These are phyloP conservation scores for Russula compacta DNA, from an alignment of 768 basidiomycete species.

Conservation along the genomic window DNA sequence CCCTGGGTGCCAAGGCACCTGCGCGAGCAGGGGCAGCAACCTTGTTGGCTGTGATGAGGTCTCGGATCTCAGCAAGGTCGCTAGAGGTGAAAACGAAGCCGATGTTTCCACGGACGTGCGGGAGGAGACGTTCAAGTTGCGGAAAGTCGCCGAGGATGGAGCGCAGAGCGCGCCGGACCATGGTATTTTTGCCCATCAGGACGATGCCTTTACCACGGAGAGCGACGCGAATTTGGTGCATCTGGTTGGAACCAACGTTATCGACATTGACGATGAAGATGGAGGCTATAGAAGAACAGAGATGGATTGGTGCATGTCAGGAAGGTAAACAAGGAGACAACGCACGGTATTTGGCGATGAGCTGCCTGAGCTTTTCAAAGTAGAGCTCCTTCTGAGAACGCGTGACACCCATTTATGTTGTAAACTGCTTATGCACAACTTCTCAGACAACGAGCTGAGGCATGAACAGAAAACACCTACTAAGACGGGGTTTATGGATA, in stretches of 20 bases:
- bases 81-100: conserved; percentile 94
- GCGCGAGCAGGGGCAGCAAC: conserved; percentile 98
- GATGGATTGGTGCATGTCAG: not conserved
- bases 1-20: conserved; percentile 88
- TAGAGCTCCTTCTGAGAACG: conserved; percentile 86
- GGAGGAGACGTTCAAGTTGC: conserved; percentile 93
- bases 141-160: conserved; percentile 83
- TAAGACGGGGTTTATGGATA: conserved; percentile 12
- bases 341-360: conserved; percentile 83
- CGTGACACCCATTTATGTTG: conserved; percentile 71
- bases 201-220: conserved; percentile 96
- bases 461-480: not conserved
- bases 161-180: conserved; percentile 98
- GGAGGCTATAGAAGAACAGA: conserved; percentile 51
- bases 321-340: conserved; percentile 15
- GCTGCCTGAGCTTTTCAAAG: conserved; percentile 89
- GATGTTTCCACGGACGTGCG: conserved; percentile 94
- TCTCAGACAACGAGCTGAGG: not conserved
- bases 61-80: conserved; percentile 93
- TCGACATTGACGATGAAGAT: conserved; percentile 99
- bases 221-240: conserved; percentile 93
- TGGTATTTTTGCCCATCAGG: conserved; percentile 99
- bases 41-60: conserved; percentile 91
- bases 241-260: conserved; percentile 99
- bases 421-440: conserved; percentile 8